Percentiles rank a stretch among this genome's conserved stretches.
phyloP scores from a whole-genome alignment of 2,329 filamentous ascomycete species.

The Peltaster fructicola region DNA sequence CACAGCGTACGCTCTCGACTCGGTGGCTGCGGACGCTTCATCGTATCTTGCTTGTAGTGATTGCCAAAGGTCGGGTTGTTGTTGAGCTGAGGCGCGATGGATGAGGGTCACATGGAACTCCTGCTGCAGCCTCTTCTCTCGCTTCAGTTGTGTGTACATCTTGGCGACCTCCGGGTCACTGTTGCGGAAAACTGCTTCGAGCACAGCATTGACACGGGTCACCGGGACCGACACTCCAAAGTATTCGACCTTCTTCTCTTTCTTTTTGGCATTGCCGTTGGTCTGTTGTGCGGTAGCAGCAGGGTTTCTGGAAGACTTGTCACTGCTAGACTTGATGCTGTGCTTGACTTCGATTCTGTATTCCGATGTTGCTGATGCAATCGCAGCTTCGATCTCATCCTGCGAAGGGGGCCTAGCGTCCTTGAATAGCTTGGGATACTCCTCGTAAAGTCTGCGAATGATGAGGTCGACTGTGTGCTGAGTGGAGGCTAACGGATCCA shows the following conservation, averaged over 20 bases:
- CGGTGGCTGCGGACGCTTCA: conserved; percentile 15
- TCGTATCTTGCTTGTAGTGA: conserved; percentile 46
- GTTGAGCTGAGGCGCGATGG: conserved; percentile 48
- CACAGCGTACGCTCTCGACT: conserved; percentile 20
- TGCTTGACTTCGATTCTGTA: conserved; percentile 65
- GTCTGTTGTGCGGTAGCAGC: conserved; percentile 14
- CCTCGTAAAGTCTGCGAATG: conserved; percentile 50
- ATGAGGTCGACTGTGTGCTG: conserved; percentile 71
- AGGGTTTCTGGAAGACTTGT: conserved; percentile 16
- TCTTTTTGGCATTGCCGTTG: conserved; percentile 25
- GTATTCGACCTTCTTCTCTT: conserved; percentile 42
- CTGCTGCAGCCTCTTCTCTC: conserved; percentile 57
- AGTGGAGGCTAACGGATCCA: conserved; percentile 62
- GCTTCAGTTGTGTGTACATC: conserved; percentile 61
- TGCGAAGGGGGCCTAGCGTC: conserved; percentile 44
- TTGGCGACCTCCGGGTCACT: conserved; percentile 36
- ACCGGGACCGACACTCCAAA: conserved; percentile 41
- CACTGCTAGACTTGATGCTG: conserved; percentile 42
- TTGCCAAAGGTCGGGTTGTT: conserved; percentile 57
- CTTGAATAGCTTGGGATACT: conserved; percentile 60
- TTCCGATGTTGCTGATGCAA: conserved; percentile 54
- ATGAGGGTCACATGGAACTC: conserved; percentile 90
- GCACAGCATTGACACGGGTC: conserved; percentile 34
- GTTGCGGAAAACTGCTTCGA: conserved; percentile 53
- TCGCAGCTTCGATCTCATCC: conserved; percentile 62